Evolutionary conservation across 2,329 filamentous ascomycete species (phyloP).

Genomic region (Drechmeria coniospora): DNA sequence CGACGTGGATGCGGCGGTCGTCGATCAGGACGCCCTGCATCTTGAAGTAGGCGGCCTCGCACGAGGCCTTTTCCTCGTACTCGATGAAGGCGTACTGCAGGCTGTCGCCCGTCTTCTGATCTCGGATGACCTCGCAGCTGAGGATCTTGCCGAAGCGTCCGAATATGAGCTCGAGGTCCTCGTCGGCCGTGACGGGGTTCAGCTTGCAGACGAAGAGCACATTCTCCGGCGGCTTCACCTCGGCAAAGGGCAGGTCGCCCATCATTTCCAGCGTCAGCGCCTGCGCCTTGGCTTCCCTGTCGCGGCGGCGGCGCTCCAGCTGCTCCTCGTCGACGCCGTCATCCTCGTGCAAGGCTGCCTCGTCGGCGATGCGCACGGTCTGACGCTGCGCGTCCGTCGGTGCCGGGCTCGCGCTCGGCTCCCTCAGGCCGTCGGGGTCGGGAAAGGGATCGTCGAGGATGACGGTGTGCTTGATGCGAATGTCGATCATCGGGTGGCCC

Average conservation of each 20-base stretch:
- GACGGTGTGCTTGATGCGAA: constrained; percentile 84
- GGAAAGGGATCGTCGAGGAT: constrained; percentile 84
- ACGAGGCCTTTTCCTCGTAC: constrained; percentile 82
- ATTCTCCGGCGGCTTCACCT: constrained; percentile 94
- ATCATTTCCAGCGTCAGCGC: constrained; percentile 95
- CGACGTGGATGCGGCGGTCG: constrained; percentile 92
- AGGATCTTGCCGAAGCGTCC: constrained; percentile 90
- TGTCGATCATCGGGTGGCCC: constrained; percentile 81
- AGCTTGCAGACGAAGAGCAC: constrained; percentile 97
- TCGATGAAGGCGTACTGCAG: constrained; percentile 97
- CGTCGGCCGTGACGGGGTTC: constrained; percentile 88
- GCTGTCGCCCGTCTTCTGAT: constrained; percentile 86
- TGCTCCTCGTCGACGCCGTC: constrained; percentile 61
- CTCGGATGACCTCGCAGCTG: constrained; percentile 89
- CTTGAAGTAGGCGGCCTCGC: constrained; percentile 93
- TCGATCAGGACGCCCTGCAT: constrained; percentile 98
- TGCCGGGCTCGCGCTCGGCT: constrained; percentile 64
- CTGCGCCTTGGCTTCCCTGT: constrained; percentile 84
- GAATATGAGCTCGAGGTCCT: constrained; percentile 91
- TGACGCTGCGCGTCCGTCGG: constrained; percentile 76
- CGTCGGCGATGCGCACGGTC: constrained; percentile 81
- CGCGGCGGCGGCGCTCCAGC: constrained; percentile 62
- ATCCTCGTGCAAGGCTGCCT: constrained; percentile 65
- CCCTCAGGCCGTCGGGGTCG: constrained; percentile 61
- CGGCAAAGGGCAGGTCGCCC: constrained; percentile 89